Evolutionary conservation across 2,329 filamentous ascomycete genomes (phyloP).

Genomic region (Chrysosporium queenslandicum): DNA sequence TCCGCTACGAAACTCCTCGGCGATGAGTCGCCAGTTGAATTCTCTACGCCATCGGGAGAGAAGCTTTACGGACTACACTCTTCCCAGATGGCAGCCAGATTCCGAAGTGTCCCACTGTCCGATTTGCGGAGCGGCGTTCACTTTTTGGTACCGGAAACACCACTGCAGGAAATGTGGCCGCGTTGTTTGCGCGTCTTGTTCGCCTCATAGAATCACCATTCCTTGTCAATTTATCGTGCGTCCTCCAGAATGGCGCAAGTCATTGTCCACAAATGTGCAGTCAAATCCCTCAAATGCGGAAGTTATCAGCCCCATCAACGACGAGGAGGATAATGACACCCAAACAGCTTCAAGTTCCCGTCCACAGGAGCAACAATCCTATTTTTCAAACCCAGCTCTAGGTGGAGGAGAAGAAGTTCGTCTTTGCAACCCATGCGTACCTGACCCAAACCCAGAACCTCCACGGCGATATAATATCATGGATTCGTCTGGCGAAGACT

Average conservation of each 20-base stretch:
- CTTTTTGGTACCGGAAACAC: slow-evolving; percentile 78
- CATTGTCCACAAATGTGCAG: slow-evolving; percentile 35
- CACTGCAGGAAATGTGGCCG: slow-evolving; percentile 94
- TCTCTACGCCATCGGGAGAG: slow-evolving; percentile 22
- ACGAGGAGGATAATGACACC: slow-evolving; percentile 20
- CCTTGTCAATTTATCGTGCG: slow-evolving; percentile 87
- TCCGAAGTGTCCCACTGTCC: slow-evolving; percentile 71
- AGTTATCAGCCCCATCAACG: slow-evolving; percentile 40
- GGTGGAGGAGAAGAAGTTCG: slow-evolving; percentile 59
- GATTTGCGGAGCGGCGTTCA: slow-evolving; percentile 71
- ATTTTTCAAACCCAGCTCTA: slow-evolving; percentile 40
- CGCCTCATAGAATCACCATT: slow-evolving; percentile 89
- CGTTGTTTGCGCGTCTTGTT: slow-evolving; percentile 82
- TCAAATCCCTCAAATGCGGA: slow-evolving; percentile 36
- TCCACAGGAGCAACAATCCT: slow-evolving; percentile 11
- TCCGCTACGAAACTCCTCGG: slow-evolving; percentile 23
- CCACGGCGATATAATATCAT: slow-evolving; percentile 30
- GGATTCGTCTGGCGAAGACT: neutral
- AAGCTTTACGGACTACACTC: slow-evolving; percentile 38
- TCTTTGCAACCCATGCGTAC: slow-evolving; percentile 63
- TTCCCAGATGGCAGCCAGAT: slow-evolving; percentile 84
- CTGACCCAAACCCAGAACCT: slow-evolving; percentile 55
- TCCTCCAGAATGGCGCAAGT: slow-evolving; percentile 44
- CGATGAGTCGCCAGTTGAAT: slow-evolving; percentile 17
- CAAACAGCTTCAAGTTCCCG: neutral